Conservation (phyloP, 495 filamentous ascomycete genomes). For the Hyaloscypha bicolor region DNA sequence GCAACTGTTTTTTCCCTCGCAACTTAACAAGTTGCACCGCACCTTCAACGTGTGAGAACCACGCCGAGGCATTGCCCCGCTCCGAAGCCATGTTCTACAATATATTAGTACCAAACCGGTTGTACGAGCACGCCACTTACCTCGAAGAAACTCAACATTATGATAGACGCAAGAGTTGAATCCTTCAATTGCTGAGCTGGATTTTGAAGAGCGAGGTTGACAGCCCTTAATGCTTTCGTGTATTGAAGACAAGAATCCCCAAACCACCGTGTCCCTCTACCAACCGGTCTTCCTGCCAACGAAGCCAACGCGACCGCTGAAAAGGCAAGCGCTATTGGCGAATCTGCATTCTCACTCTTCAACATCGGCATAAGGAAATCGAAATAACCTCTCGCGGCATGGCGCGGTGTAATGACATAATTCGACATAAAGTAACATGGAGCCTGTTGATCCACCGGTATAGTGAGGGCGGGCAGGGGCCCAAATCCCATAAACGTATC, state of each 20-base stretch:
- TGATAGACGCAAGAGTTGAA: constrained; percentile 60
- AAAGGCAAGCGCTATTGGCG: constrained; percentile 57
- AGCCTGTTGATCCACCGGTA: constrained; percentile 50
- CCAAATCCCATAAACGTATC: neutral
- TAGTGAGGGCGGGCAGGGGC: constrained; percentile 29
- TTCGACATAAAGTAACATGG: constrained; percentile 57
- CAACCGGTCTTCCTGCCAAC: constrained; percentile 46
- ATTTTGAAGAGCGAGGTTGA: constrained; percentile 54
- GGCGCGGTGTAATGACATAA: constrained; percentile 52
- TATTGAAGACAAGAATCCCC: constrained; percentile 42
- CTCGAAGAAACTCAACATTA: constrained; percentile 68
- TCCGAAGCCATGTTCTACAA: constrained; percentile 47
- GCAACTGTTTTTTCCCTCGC: constrained; percentile 51
- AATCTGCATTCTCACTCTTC: constrained; percentile 46
- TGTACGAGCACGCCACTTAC: constrained; percentile 37
- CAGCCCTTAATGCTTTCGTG: constrained; percentile 52
- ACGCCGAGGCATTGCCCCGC: constrained; percentile 47
- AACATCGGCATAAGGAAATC: constrained; percentile 60
- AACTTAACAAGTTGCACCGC: constrained; percentile 56
- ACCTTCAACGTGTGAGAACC: constrained; percentile 57
- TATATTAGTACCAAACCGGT: neutral
- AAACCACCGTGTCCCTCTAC: constrained; percentile 33
- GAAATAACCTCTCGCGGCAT: constrained; percentile 51
- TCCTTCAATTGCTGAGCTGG: constrained; percentile 51
- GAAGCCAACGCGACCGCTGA: constrained; percentile 63